phyloP scores from a whole-genome alignment of 1,139 yeast species.

The Diutina mesorugosa region DNA sequence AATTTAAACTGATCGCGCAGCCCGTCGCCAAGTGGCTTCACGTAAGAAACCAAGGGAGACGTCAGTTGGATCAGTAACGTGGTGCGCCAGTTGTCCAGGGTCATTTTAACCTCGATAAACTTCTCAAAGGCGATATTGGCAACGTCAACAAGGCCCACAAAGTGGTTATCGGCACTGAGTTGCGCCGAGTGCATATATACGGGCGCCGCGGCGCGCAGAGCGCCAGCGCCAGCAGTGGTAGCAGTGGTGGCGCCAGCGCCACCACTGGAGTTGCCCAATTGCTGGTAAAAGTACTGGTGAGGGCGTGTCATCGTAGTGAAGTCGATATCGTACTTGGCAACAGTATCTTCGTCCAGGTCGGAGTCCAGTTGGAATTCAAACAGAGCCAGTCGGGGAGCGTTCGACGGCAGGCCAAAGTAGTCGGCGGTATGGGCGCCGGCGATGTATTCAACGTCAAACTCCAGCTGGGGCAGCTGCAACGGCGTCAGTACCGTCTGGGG shows the following conservation, averaged over 20 bases:
- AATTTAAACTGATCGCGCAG: background rate
- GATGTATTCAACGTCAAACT: constrained; percentile 1
- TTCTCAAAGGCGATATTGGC: background rate
- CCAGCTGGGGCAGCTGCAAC: background rate
- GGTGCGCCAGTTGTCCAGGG: background rate
- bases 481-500: constrained; percentile 1
- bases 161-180: background rate
- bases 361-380: background rate
- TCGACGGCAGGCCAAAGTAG: background rate
- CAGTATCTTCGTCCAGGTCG: background rate
- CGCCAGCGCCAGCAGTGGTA: too few species aligned
- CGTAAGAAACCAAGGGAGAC: background rate
- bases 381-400: background rate
- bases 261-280: background rate
- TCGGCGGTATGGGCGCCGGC: background rate
- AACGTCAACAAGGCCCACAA: background rate
- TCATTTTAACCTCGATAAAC: background rate
- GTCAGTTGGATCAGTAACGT: background rate
- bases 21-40: background rate
- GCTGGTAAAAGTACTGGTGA: constrained; percentile 2
- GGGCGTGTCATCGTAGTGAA: background rate
- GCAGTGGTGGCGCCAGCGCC: background rate
- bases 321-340: background rate
- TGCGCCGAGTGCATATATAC: background rate
- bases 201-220: background rate